Evolutionary conservation across 257 asterid genomes (phyloP).

Genomic region (Solanum paucissectum): DNA sequence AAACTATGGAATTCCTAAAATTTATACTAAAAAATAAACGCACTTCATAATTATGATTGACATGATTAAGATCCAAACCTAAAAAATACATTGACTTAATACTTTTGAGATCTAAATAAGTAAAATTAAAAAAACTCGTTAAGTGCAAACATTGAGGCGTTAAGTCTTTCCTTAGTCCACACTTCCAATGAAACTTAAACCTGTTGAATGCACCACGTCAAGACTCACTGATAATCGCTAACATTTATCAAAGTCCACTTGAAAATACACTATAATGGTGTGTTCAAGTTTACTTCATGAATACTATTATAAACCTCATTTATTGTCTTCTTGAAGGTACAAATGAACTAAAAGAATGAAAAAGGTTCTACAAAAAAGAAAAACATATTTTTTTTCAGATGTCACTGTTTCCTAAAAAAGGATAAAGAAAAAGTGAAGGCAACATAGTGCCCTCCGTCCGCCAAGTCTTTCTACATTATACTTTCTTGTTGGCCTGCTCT

Average conservation of each 20-base stretch:
- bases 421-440: not conserved
- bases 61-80: too few relatives aligned
- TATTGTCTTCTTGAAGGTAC: not conserved
- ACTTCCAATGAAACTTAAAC: not conserved
- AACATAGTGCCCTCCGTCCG: not conserved
- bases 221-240: not conserved
- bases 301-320: not conserved
- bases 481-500: constrained; percentile 62
- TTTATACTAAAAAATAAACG: too few relatives aligned
- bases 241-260: not conserved
- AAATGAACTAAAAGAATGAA: not conserved
- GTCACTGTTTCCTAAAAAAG: not conserved
- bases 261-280: not conserved
- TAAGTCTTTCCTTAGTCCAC: not conserved
- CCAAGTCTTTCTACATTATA: not conserved
- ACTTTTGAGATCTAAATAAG: not conserved
- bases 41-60: too few relatives aligned
- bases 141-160: not conserved
- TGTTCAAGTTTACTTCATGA: not conserved
- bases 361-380: not conserved
- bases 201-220: not conserved
- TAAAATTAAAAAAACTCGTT: not conserved
- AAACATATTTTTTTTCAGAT: not conserved
- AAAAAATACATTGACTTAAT: not conserved
- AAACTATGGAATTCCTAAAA: too few relatives aligned